Evolutionary conservation across 352 stramenopile species (phyloP).

Genomic region (Phytophthora pistaciae): DNA sequence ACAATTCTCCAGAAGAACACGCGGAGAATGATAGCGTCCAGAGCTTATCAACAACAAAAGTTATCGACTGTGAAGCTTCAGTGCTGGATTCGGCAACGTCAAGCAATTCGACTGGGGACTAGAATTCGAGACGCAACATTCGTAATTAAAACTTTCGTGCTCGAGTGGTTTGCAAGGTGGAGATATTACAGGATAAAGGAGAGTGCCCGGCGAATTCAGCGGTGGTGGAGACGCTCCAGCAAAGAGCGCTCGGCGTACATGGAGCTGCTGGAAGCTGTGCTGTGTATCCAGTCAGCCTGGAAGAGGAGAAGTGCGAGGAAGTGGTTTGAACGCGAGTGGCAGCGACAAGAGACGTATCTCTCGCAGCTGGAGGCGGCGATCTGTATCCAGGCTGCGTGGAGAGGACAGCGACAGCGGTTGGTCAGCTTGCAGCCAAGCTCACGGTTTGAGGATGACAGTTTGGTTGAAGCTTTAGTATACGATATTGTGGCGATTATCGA

Average conservation of each 20-base stretch:
- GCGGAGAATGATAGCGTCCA: conserved; percentile 35
- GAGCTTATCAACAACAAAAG: conserved; percentile 19
- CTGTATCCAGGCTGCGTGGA: conserved; percentile 62
- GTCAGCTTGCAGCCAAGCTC: not conserved
- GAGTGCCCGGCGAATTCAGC: conserved; percentile 37
- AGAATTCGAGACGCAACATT: conserved; percentile 20
- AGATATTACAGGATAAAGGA: conserved; percentile 22
- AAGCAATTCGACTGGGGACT: conserved; percentile 12
- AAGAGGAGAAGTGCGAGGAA: conserved; percentile 27
- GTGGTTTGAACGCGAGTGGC: conserved; percentile 27
- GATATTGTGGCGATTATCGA: conserved; percentile 25
- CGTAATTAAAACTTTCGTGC: conserved; percentile 24
- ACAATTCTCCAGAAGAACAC: conserved; percentile 60
- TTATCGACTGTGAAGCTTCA: conserved; percentile 38
- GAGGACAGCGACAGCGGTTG: conserved; percentile 23
- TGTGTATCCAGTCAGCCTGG: conserved; percentile 63
- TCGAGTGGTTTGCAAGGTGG: conserved; percentile 28
- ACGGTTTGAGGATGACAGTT: conserved; percentile 16
- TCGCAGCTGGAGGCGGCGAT: conserved; percentile 46
- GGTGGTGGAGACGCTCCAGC: conserved; percentile 52
- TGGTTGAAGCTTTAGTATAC: conserved; percentile 26
- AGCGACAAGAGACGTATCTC: conserved; percentile 29
- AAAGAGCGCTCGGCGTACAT: conserved; percentile 30
- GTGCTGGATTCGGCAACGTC: conserved; percentile 42
- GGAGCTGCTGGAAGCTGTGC: conserved; percentile 40